A percentile compares a stretch with the other conserved stretches of the same genome.
Conservation (phyloP, 2,329 filamentous ascomycete species). For the Rhytidhysteron rufulum region DNA sequence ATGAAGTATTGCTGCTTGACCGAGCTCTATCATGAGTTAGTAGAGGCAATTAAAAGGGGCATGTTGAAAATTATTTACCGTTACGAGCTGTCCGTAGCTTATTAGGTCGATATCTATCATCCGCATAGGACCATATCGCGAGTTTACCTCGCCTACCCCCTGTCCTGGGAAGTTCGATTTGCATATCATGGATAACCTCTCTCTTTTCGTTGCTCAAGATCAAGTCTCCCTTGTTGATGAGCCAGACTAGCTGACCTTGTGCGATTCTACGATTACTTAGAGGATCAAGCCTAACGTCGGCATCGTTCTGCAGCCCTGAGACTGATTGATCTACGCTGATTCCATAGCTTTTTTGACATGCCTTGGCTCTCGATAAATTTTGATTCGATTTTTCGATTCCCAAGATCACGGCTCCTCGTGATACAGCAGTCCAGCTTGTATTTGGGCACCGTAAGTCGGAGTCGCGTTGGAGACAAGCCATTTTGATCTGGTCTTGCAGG, state of each 20-base stretch:
- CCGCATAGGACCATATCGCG: background rate
- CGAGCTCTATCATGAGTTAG: too few relatives aligned
- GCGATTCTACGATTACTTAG: constrained; percentile 4
- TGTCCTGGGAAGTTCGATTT: background rate
- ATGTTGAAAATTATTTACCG: too few relatives aligned
- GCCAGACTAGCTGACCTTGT: constrained; percentile 11
- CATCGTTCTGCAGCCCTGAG: constrained; percentile 6
- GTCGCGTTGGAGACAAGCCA: constrained; percentile 7
- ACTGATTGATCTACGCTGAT: constrained; percentile 10
- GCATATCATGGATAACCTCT: background rate
- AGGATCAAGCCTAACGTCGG: constrained; percentile 1
- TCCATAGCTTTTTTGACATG: constrained; percentile 16
- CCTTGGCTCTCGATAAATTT: constrained; percentile 9
- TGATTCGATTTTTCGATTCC: constrained; percentile 18
- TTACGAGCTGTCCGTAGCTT: too few relatives aligned
- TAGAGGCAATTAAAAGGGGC: too few relatives aligned
- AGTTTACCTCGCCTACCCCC: background rate
- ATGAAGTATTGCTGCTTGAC: too few relatives aligned
- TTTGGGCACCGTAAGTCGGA: constrained; percentile 13
- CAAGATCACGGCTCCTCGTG: constrained; percentile 20
- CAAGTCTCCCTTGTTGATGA: constrained; percentile 16
- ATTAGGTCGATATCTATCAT: too few relatives aligned
- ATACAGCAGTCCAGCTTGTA: constrained; percentile 17
- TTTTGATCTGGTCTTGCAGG: constrained; percentile 10
- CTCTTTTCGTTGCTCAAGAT: constrained; percentile 7